Conservation (phyloP, 257 asterid genomes). For the Solanum neorickii region DNA sequence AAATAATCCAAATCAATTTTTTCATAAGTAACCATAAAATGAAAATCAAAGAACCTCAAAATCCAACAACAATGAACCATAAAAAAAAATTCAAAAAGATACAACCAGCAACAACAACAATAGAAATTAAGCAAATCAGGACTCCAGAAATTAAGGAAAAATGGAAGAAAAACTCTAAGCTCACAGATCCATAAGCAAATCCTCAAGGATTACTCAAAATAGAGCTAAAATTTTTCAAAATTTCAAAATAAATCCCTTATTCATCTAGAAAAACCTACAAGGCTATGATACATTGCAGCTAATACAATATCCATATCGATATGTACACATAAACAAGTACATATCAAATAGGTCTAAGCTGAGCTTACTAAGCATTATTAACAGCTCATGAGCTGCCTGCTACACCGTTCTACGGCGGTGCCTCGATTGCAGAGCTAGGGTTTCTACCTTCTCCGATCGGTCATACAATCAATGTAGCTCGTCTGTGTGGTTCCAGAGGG, state of each 20-base stretch:
- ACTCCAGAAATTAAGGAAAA: neutral
- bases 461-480: constrained; percentile 3
- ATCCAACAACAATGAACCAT: neutral
- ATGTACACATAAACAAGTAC: neutral
- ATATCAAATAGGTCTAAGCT: neutral
- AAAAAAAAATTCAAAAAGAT: neutral
- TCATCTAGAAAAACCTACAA: neutral
- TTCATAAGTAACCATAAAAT: neutral
- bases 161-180: neutral
- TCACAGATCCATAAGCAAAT: constrained; percentile 22
- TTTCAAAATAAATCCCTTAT: neutral
- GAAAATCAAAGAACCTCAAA: neutral
- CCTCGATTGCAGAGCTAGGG: constrained; percentile 23
- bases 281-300: neutral
- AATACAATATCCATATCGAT: neutral
- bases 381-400: constrained; percentile 16
- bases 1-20: neutral
- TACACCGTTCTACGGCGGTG: neutral
- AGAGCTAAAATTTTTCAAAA: neutral
- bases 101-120: neutral
- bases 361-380: constrained; percentile 27
- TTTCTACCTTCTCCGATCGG: constrained; percentile 23
- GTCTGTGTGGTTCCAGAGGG: neutral
- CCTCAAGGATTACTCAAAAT: neutral
- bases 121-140: neutral